Percentiles rank a stretch among this genome's conserved stretches.
Conservation (phyloP, 2,329 filamentous ascomycete genomes). For the Colletotrichum sp. region DNA sequence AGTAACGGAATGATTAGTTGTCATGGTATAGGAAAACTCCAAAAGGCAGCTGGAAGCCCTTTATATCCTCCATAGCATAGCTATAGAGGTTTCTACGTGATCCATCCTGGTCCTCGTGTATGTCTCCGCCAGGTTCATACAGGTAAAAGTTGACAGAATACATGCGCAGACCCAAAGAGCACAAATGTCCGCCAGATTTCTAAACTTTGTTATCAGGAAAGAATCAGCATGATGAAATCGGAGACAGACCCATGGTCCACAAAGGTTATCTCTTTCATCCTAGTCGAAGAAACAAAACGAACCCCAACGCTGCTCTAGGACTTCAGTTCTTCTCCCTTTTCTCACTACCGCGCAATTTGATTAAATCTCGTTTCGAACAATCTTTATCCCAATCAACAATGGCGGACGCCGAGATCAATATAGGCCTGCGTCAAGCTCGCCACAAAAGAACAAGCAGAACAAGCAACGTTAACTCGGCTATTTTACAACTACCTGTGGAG, state of each 20-base stretch:
- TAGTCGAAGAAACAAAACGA: neutral
- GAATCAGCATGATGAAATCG: neutral
- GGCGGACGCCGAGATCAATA: neutral
- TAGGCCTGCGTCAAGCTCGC: neutral
- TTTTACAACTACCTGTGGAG: neutral
- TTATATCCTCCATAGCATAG: neutral
- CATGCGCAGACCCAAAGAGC: neutral
- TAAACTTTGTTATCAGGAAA: neutral
- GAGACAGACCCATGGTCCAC: too few species aligned
- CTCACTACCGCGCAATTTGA: neutral
- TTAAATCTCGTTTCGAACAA: neutral
- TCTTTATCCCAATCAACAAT: neutral
- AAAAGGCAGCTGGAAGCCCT: neutral
- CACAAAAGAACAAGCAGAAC: neutral
- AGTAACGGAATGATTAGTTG: neutral
- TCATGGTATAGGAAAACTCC: neutral
- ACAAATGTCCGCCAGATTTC: neutral
- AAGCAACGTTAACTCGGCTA: neutral
- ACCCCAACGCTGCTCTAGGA: accelerated
- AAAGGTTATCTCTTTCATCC: neutral
- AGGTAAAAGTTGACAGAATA: too few species aligned
- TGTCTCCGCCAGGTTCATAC: neutral
- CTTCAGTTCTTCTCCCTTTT: neutral
- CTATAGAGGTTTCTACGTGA: neutral
- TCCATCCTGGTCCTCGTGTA: neutral